Base-by-base conservation (phyloP, 768 basidiomycete genomes). In the Scleroderma bovista region DNA sequence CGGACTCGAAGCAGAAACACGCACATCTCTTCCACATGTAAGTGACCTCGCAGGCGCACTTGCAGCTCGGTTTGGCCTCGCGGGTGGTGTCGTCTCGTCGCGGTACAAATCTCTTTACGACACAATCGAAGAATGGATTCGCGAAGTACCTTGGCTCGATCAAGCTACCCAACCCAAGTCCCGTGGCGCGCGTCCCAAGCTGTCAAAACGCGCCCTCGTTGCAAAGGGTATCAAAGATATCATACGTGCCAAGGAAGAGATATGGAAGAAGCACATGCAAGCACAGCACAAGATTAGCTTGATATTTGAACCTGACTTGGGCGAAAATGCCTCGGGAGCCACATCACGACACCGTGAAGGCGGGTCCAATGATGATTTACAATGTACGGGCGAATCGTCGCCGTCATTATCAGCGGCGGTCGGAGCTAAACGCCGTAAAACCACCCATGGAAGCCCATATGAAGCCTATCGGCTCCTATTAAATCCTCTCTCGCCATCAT, bases 111-210 rank as follows among this genome's bases (percentile, higher is more conserved):
- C 71, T 33, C 63, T 88, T 24, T 81, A 82, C 58, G 80, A 85
- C 57, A 66, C 77, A 48, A 66, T 89, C 29, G 75, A 75, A 32
- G 68, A 73, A 48, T 81, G 80, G 74, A 77, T 81, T 23, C 70
- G 75, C 44, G 75, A 78, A n/a, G 72, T 91, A 3, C 85, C 86
- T 5, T 92, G 88, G 89, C 70, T 89, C 11, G 75, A 80, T 53
- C 75, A 79, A 41, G 82, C 81, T 52, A 64, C 71, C 11, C 55
- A 75, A 68, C 54, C 51, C 31, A 66, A 63, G 42, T 61, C 59
- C 40, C 60, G 54, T 22, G 56, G 60, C 40, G 78, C 83, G 1
- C 75, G 81, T 11, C 77, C 83, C 15, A 84, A 80, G 59, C 68
- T 79, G 37, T 68, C 84, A 11, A 84, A 82, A 61, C 75, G 86